Percentiles rank a stretch among this genome's conserved stretches.
These are phyloP conservation scores for Umbilicus rupestris DNA, from an alignment of 164 flowering plant genomes.

Conservation along the genomic window DNA sequence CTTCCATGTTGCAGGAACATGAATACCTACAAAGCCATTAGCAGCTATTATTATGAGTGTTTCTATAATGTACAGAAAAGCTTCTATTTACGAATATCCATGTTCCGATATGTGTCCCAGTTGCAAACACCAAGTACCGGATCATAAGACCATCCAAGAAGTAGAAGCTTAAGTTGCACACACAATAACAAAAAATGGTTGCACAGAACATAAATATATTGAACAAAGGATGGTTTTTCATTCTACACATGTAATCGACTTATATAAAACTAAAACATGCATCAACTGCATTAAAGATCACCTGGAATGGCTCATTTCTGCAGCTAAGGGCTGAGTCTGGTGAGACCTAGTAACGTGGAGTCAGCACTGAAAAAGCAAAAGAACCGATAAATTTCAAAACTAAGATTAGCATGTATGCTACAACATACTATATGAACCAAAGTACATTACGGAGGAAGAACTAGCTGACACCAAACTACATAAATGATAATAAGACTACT, in stretches of 20 bases:
- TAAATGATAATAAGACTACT: background rate
- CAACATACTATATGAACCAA: background rate
- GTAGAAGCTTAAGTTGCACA: too few species aligned
- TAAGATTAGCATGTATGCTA: background rate
- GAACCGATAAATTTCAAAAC: background rate
- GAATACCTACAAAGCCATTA: background rate
- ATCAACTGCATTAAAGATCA: background rate
- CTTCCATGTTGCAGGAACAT: background rate
- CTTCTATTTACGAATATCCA: background rate
- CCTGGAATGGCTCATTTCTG: background rate
- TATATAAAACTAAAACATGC: background rate
- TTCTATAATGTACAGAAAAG: background rate
- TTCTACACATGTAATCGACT: background rate
- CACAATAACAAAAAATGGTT: too few species aligned
- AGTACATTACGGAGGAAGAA: background rate
- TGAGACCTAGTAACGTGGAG: background rate
- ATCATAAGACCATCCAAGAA: too few species aligned
- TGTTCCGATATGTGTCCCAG: too few species aligned
- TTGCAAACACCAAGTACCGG: too few species aligned
- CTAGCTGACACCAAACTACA: background rate
- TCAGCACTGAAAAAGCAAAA: background rate
- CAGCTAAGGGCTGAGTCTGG: background rate
- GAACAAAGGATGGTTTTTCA: background rate
- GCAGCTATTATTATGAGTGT: background rate
- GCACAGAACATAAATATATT: too few species aligned